Evolutionary conservation across 2,329 filamentous ascomycete genomes (phyloP), one percentile per base, ranked within the genome.

Genomic region (Fusarium oligoseptatum): DNA sequence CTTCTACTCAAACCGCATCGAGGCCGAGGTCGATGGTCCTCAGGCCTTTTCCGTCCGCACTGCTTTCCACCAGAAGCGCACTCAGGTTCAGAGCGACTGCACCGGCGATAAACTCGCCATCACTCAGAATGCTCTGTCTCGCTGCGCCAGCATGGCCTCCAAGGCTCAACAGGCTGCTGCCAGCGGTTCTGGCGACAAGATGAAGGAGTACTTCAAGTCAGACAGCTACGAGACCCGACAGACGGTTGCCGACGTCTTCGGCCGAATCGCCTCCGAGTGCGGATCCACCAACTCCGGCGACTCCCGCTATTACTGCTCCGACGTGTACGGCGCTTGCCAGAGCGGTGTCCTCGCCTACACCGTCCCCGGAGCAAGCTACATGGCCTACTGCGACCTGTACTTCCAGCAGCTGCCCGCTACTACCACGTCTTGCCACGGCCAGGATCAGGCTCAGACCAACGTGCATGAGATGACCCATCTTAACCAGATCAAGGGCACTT

Each of bases 391-490:
- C 82, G 84, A 86, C 15, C 81, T 90, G 22, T 91, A 88, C 82
- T 93, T 91, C 84, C 87, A 78, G 52, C 83, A 80, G 14, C 85
- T 93, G 10, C 84, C 88, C 0, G 84, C 85, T 2, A 68, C 89
- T 34, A 83, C 87, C 10, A 76, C 75, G 10, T 82, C 80, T 1
- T 94, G 92, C 84, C 90, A 93, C 79, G 87, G 77, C 3, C 91
- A 93, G 82, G 92, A 93, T 78, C 89, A 92, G 82, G 89, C 89
- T 3, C 91, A 88, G 12, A 93, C 91, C 15, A 87, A 87, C 36
- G 81, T 94, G 15, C 92, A 94, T 77, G 92, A 94, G 85, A 85
- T 87, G 74, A 92, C 91, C 10, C 92, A 93, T 78, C 72, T 88
- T 85, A 87, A n/a, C 82, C 87, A 79, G 85, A 83, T 82, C 71